Evolutionary conservation across 23 red algal species (phyloP).

Genomic region (Gracilaria vermiculophylla): DNA sequence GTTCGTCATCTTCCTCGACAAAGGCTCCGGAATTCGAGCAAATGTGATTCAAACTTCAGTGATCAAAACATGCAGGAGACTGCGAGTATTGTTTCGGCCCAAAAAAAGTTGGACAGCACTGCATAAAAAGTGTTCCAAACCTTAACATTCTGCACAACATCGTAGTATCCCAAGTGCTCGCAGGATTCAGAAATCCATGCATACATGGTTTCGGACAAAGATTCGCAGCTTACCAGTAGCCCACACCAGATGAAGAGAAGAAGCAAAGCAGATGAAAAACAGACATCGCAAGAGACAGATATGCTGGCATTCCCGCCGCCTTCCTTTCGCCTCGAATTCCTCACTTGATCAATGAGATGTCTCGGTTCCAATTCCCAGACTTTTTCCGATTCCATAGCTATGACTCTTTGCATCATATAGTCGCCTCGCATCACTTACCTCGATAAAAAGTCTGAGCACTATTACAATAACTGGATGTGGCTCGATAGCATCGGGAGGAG

Average conservation of each 20-base stretch:
- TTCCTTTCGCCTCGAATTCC: background rate
- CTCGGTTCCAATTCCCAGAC: too few species aligned
- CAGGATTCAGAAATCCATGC: background rate
- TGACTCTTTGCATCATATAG: background rate
- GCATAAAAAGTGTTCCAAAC: background rate
- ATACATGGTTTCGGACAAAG: background rate
- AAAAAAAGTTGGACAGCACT: too few species aligned
- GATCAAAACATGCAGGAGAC: background rate
- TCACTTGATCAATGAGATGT: too few species aligned
- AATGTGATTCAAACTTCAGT: background rate
- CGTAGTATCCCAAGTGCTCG: background rate
- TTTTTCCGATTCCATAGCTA: background rate
- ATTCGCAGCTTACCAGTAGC: background rate
- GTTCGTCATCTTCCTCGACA: background rate
- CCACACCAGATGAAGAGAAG: background rate
- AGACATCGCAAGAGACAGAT: background rate
- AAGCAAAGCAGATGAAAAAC: background rate
- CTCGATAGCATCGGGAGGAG: background rate
- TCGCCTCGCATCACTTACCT: background rate
- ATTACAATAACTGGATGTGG: background rate
- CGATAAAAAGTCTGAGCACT: background rate
- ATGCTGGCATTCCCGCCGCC: too few species aligned
- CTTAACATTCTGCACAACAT: background rate
- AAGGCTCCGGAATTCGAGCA: background rate
- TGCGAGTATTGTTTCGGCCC: background rate